These are phyloP conservation scores for Ganoderma sp. DNA, from an alignment of 1,284 basidiomycete species.

Conservation along the genomic window DNA sequence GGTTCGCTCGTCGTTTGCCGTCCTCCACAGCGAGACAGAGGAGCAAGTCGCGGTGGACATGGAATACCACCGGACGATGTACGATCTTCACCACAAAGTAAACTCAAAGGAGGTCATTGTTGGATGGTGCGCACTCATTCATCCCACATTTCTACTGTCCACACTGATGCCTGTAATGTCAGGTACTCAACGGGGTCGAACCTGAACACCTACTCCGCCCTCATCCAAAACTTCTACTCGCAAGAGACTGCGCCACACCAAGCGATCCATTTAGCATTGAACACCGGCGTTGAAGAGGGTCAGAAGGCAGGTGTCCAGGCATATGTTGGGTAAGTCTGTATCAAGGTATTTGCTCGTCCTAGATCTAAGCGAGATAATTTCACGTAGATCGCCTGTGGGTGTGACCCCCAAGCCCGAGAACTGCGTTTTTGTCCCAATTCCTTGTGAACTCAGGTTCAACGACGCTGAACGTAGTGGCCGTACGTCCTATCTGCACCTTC, in stretches of 20 bases:
- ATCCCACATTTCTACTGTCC: neutral
- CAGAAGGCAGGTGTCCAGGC: conserved; percentile 85
- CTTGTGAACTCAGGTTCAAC: conserved; percentile 81
- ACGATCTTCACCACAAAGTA: conserved; percentile 86
- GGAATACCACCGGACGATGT: conserved; percentile 95
- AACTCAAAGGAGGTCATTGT: conserved; percentile 88
- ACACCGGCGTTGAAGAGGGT: conserved; percentile 80
- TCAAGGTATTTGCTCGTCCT: neutral
- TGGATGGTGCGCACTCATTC: conserved; percentile 70
- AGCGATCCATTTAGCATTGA: conserved; percentile 92
- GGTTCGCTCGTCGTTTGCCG: conserved; percentile 85
- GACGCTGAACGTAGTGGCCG: conserved; percentile 84
- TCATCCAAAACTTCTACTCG: conserved; percentile 98
- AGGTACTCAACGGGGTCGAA: conserved; percentile 92
- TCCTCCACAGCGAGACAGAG: conserved; percentile 90
- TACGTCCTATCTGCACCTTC: conserved; percentile 51
- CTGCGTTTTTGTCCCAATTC: conserved; percentile 89
- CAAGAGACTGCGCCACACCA: conserved; percentile 89
- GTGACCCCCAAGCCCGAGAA: conserved; percentile 90
- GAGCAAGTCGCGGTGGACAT: conserved; percentile 95
- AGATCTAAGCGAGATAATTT: conserved; percentile 17
- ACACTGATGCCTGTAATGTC: conserved; percentile 8
- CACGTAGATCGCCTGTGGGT: conserved; percentile 77
- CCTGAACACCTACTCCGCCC: conserved; percentile 94
- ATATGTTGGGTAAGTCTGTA: conserved; percentile 75